phyloP scores from a whole-genome alignment of 179 eudicot species.

The Silene vulgaris region DNA sequence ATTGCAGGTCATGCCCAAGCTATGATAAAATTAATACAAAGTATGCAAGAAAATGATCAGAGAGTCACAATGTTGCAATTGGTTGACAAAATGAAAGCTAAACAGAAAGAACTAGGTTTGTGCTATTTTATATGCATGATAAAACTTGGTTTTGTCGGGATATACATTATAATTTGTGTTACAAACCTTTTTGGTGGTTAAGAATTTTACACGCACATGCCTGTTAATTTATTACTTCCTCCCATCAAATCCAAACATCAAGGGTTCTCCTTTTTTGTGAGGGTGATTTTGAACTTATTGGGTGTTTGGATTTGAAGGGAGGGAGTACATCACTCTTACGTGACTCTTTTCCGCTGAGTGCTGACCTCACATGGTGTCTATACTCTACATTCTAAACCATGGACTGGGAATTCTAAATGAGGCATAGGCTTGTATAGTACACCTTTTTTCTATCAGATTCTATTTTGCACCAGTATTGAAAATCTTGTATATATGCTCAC shows the following conservation, averaged over 20 bases:
- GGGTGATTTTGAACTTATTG: too few species aligned
- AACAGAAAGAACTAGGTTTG: conserved; percentile 62
- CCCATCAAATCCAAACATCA: too few species aligned
- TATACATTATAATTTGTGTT: not conserved
- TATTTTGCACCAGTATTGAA: not conserved
- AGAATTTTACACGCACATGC: not conserved
- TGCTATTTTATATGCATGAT: conserved; percentile 17
- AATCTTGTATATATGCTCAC: too few species aligned
- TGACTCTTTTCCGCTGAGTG: not conserved
- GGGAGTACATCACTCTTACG: not conserved
- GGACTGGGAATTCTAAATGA: not conserved
- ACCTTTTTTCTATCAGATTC: not conserved
- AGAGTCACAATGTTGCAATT: conserved; percentile 79
- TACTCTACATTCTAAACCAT: not conserved
- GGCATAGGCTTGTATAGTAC: not conserved
- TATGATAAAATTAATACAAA: conserved; percentile 63
- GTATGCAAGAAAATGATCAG: conserved; percentile 65
- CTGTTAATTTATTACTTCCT: too few species aligned
- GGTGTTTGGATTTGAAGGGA: too few species aligned
- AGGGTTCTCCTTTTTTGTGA: too few species aligned
- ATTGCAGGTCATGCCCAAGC: conserved; percentile 67
- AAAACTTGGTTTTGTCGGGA: conserved; percentile 1
- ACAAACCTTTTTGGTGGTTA: not conserved
- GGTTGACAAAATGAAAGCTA: conserved; percentile 85
- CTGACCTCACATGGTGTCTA: not conserved